Evolutionary conservation across 2,329 filamentous ascomycete genomes (phyloP).

Genomic region (Alternaria triticimaculans): DNA sequence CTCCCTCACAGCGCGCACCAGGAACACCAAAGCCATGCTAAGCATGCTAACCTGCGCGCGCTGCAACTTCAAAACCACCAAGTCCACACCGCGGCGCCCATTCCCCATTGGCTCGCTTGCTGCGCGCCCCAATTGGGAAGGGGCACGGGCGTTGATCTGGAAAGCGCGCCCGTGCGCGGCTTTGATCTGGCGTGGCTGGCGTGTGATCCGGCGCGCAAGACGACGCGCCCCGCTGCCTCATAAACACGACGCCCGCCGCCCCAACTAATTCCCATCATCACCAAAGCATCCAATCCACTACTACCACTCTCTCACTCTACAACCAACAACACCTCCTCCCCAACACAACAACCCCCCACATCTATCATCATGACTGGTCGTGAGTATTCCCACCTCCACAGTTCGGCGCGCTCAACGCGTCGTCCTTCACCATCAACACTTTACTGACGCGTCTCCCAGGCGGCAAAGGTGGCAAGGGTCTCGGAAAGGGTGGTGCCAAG

Average conservation of each 20-base stretch:
- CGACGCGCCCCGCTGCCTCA: conserved; percentile 35
- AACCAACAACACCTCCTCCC: not conserved
- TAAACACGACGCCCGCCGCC: conserved; percentile 30
- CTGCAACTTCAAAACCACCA: conserved; percentile 27
- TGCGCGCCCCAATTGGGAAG: conserved; percentile 29
- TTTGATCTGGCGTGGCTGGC: conserved; percentile 38
- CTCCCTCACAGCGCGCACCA: conserved; percentile 31
- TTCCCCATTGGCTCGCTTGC: conserved; percentile 35
- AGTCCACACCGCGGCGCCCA: conserved; percentile 16
- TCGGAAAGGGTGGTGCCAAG: conserved; percentile 63
- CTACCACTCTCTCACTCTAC: not conserved
- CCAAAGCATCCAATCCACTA: conserved; percentile 14
- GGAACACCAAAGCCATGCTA: conserved; percentile 30
- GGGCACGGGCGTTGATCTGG: conserved; percentile 43
- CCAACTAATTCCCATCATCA: conserved; percentile 22
- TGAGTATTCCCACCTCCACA: conserved; percentile 41
- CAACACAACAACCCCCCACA: conserved; percentile 30
- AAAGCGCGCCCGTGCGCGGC: conserved; percentile 38
- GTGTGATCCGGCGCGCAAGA: conserved; percentile 34
- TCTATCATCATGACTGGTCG: conserved; percentile 53
- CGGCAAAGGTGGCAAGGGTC: conserved; percentile 62
- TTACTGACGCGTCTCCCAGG: conserved; percentile 51
- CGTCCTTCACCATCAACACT: conserved; percentile 21
- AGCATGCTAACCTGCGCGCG: conserved; percentile 30
- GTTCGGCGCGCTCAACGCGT: not conserved